A percentile compares a stretch with the other conserved stretches of the same genome.
These are phyloP conservation scores for Wickerhamomyces tratensis DNA, from an alignment of 805 yeast species.

Conservation along the genomic window DNA sequence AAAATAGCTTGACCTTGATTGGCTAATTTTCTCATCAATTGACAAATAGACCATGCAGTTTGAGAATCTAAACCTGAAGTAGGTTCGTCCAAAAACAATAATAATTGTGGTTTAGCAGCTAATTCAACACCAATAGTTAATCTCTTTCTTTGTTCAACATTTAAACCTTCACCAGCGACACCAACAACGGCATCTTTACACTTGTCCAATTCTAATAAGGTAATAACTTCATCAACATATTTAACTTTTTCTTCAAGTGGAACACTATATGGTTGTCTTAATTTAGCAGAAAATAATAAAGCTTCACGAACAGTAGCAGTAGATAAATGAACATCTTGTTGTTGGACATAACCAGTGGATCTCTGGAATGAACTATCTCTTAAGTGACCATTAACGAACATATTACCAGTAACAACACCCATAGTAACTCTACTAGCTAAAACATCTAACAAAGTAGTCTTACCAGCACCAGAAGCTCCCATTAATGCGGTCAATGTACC, in stretches of 20 bases:
- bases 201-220: conserved; percentile 54
- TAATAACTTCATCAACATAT: conserved; percentile 62
- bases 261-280: conserved; percentile 57
- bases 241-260: conserved; percentile 49
- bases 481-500: conserved; percentile 75
- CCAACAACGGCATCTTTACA: conserved; percentile 80
- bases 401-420: conserved; percentile 66
- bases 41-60: conserved; percentile 62
- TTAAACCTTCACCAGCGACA: conserved; percentile 61
- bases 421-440: conserved; percentile 60
- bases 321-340: conserved; percentile 67
- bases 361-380: conserved; percentile 60
- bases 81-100: conserved; percentile 62
- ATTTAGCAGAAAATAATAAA: conserved; percentile 56
- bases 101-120: conserved; percentile 56
- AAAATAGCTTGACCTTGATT: conserved; percentile 66
- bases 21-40: conserved; percentile 56
- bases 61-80: conserved; percentile 64
- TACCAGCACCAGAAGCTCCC: conserved; percentile 89
- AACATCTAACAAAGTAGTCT: conserved; percentile 66
- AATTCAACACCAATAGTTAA: conserved; percentile 64
- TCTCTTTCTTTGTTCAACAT: conserved; percentile 61
- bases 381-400: conserved; percentile 61
- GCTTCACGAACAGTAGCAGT: conserved; percentile 71
- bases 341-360: conserved; percentile 75